Base-by-base conservation (phyloP, 148 eudicot genomes). In the Chenopodium quinoa region DNA sequence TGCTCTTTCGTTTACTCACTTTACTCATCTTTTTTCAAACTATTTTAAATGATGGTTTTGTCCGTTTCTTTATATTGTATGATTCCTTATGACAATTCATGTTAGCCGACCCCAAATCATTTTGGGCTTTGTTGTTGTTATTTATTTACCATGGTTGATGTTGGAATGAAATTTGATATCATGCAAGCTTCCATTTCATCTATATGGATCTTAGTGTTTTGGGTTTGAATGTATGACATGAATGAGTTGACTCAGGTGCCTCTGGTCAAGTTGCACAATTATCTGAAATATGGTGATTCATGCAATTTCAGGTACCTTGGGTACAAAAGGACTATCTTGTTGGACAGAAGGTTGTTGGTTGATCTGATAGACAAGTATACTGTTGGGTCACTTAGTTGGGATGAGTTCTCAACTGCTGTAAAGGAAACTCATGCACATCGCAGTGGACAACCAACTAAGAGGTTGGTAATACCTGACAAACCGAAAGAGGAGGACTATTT, bases 401-500 rank as follows among this genome's bases (percentile, higher is more conserved):
- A 94, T 83, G 93, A 96, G 86, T 96, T 96, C 88, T 93, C 98
- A 71, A 67, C 79, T 70, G 95, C 93, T 29, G 98, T 96, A 47
- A 93, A 93, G 86, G 90, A 89, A 80, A 81, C 89, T 76, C 98
- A 94, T 73, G 88, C 88, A 29, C 85, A 88, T 62, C 97, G 97
- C 83, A 88, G 90, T 89, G 99, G 99, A 67, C 90, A 88, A 80
- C 92, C 95, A 25, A 88, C 82, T 12, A 89, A 86, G 81, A 90
- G 99, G 86, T 71, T 88, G 75, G 90, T 92, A 58, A 96, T 96
- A 73, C 91, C 97, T 1, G 98, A 92, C 78, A 86, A 90, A 87
- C 99, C 99, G 46, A 96, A 96, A 88, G 99, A 96, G 81, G 99
- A 96, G 78, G 99, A 93, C 66, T 93, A 96, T 84, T 96, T 96